phyloP scores from a whole-genome alignment of 2,329 filamentous ascomycete species.

The Aspergillus ochraceus region DNA sequence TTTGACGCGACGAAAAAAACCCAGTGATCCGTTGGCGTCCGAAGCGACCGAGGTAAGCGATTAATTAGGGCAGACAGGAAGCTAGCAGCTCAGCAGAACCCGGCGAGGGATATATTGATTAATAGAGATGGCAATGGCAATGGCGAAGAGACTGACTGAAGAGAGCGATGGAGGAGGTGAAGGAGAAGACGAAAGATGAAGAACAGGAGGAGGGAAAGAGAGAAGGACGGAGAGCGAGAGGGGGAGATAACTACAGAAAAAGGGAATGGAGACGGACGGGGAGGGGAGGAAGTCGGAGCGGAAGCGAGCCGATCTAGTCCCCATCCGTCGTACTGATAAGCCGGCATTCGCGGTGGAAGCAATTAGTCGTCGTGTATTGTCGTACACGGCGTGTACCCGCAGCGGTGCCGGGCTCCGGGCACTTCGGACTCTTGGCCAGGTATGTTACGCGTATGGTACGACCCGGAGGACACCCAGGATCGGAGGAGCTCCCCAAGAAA shows the following conservation, averaged over 20 bases:
- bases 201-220: conserved; percentile 13
- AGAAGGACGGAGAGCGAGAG: conserved; percentile 16
- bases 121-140: background rate
- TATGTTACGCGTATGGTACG: background rate
- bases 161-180: conserved; percentile 1
- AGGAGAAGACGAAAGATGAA: conserved; percentile 5
- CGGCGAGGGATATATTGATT: conserved; percentile 1
- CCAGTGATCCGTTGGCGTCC: conserved; percentile 29
- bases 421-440: no score
- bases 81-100: conserved; percentile 2
- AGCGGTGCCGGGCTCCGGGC: no score
- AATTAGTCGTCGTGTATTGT: background rate
- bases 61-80: conserved; percentile 8
- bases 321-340: conserved; percentile 12
- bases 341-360: background rate
- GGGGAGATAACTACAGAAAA: conserved; percentile 9
- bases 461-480: background rate
- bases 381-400: no score
- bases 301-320: conserved; percentile 14
- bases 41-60: conserved; percentile 24
- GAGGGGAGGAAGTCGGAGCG: conserved; percentile 15
- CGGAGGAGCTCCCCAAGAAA: background rate
- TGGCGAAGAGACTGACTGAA: background rate
- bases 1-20: conserved; percentile 18
- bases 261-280: conserved; percentile 7